A percentile compares a stretch with the other conserved stretches of the same genome.
Evolutionary conservation across 2,329 filamentous ascomycete genomes (phyloP).

Genomic region (Arthrinium phaeospermum): DNA sequence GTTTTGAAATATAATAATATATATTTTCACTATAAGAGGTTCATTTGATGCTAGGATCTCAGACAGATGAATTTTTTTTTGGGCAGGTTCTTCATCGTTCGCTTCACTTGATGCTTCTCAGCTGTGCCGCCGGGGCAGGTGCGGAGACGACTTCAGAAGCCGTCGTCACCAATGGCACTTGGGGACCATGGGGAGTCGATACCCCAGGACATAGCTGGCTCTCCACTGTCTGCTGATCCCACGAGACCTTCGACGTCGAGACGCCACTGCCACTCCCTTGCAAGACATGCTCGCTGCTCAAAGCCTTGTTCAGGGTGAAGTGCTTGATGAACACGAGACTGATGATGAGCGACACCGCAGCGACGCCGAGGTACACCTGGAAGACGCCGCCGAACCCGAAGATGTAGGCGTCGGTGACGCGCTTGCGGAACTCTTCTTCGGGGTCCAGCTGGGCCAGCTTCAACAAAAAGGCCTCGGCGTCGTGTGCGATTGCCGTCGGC

Average conservation of each 20-base stretch:
- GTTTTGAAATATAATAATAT: too few relatives aligned
- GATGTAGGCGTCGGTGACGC: conserved; percentile 49
- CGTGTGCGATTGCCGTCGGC: conserved; percentile 36
- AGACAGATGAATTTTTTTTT: background rate
- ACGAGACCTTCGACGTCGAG: background rate
- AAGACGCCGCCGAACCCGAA: conserved; percentile 60
- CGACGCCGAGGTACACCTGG: conserved; percentile 57
- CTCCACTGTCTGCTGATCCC: background rate
- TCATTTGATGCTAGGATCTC: background rate
- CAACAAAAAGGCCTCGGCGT: conserved; percentile 33
- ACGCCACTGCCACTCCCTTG: conserved; percentile 28
- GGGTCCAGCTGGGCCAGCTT: conserved; percentile 28
- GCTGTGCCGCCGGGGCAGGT: background rate
- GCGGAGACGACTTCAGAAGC: background rate
- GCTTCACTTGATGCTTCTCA: background rate
- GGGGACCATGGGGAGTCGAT: background rate
- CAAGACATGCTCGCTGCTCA: conserved; percentile 51
- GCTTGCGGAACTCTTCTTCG: background rate
- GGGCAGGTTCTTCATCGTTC: background rate
- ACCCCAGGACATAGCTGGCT: background rate
- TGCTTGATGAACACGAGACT: conserved; percentile 39
- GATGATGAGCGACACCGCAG: conserved; percentile 42
- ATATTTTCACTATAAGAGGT: too few relatives aligned
- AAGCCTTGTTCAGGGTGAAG: conserved; percentile 52
- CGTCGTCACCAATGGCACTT: background rate